These are phyloP conservation scores for Aspergillus nanangensis DNA, from an alignment of 495 filamentous ascomycete genomes.

Conservation along the genomic window DNA sequence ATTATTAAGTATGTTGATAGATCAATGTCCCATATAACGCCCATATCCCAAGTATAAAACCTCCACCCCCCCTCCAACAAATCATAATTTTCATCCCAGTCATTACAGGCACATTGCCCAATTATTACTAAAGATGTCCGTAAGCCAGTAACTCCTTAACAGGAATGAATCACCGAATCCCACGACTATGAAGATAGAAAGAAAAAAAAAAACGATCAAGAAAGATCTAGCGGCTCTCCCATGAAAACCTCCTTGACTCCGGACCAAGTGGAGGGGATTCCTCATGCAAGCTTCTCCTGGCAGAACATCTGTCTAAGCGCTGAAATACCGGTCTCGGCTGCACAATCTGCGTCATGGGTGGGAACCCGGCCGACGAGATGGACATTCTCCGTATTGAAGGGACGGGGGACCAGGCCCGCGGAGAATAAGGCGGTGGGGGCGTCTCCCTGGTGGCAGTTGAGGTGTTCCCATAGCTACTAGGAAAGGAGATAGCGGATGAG, in stretches of 20 bases:
- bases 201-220: neutral
- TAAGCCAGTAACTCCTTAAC: neutral
- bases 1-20: neutral
- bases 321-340: conserved; percentile 20
- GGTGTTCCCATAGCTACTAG: conserved; percentile 45
- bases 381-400: conserved; percentile 29
- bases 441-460: conserved; percentile 45
- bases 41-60: neutral
- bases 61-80: no score
- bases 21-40: neutral
- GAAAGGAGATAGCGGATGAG: conserved; percentile 41
- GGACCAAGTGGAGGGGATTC: conserved; percentile 8
- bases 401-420: conserved; percentile 19
- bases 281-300: conserved; percentile 13
- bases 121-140: neutral
- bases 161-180: neutral
- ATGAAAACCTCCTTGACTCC: conserved; percentile 24
- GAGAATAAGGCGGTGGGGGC: conserved; percentile 42
- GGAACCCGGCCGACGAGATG: conserved; percentile 19
- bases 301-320: conserved; percentile 11
- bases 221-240: conserved; percentile 24
- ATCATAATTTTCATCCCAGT: neutral
- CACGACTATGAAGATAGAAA: neutral
- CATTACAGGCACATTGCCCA: neutral
- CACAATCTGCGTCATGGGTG: conserved; percentile 22